Evolutionary conservation across 371 early-diverging fungal genomes (phyloP).

Genomic region (Rozella allomycis): DNA sequence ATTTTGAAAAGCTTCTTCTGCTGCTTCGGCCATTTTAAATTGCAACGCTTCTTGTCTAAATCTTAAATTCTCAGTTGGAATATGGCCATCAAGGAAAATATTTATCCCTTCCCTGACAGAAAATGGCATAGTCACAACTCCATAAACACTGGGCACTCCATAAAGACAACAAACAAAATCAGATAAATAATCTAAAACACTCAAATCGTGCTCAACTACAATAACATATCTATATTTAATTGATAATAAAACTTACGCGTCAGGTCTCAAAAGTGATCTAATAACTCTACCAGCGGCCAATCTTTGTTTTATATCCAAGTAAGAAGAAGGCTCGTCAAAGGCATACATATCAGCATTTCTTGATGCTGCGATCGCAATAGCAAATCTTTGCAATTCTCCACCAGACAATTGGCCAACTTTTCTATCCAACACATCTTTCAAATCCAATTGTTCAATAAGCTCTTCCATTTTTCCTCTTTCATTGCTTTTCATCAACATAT

Average conservation of each 20-base stretch:
- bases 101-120: conserved; percentile 98
- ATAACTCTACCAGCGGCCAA: conserved; percentile 90
- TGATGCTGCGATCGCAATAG: conserved; percentile 74
- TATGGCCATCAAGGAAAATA: conserved; percentile 94
- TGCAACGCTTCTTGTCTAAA: conserved; percentile 94
- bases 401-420: conserved; percentile 85
- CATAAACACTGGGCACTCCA: conserved; percentile 94
- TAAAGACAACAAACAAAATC: conserved; percentile 98
- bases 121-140: conserved; percentile 96
- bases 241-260: conserved; percentile 6
- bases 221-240: conserved; percentile 60
- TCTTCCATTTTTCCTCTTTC: conserved; percentile 48
- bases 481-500: conserved; percentile 46
- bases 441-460: conserved; percentile 50
- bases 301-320: conserved; percentile 98
- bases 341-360: conserved; percentile 72
- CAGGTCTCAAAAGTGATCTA: conserved; percentile 50
- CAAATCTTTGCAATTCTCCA: conserved; percentile 98
- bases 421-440: conserved; percentile 69
- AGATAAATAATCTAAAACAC: conserved; percentile 94
- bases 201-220: conserved; percentile 98
- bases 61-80: conserved; percentile 98
- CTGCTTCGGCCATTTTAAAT: conserved; percentile 81
- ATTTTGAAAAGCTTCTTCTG: conserved; percentile 30
- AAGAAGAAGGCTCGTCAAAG: conserved; percentile 98